Conservation (phyloP, 1,139 yeast species). For the Pneumocystis sp. region DNA sequence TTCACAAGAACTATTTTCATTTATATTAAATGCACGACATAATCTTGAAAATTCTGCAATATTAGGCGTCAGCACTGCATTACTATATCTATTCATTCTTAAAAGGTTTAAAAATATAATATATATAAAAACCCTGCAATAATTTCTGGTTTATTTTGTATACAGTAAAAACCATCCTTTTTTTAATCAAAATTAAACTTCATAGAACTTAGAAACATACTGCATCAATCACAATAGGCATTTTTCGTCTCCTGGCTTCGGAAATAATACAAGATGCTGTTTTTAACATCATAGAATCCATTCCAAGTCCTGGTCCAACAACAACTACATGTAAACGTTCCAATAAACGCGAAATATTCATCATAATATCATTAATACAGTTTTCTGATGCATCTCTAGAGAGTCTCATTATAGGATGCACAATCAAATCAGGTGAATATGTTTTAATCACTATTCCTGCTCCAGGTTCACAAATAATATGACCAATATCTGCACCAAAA, state of each 20-base stretch:
- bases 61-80: slow-evolving; percentile 75
- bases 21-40: slow-evolving; percentile 31
- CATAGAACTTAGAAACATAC: not conserved
- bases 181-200: not conserved
- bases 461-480: slow-evolving; percentile 60
- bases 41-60: slow-evolving; percentile 68
- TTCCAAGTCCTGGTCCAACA: slow-evolving; percentile 87
- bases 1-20: slow-evolving; percentile 21
- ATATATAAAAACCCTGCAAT: slow-evolving; percentile 27
- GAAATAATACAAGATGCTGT: slow-evolving; percentile 44
- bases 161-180: slow-evolving; percentile 52
- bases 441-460: slow-evolving; percentile 75
- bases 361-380: slow-evolving; percentile 31
- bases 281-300: slow-evolving; percentile 55
- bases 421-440: slow-evolving; percentile 89
- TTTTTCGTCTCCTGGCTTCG: slow-evolving; percentile 35
- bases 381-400: slow-evolving; percentile 9
- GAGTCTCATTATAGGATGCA: slow-evolving; percentile 66
- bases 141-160: slow-evolving; percentile 42
- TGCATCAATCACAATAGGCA: slow-evolving; percentile 75
- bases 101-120: not conserved
- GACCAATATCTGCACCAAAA: slow-evolving; percentile 80
- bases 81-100: slow-evolving; percentile 20
- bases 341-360: slow-evolving; percentile 40
- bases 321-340: slow-evolving; percentile 65